Base-by-base conservation (phyloP, 2,329 filamentous ascomycete genomes). In the Ceratocystis albifundus region DNA sequence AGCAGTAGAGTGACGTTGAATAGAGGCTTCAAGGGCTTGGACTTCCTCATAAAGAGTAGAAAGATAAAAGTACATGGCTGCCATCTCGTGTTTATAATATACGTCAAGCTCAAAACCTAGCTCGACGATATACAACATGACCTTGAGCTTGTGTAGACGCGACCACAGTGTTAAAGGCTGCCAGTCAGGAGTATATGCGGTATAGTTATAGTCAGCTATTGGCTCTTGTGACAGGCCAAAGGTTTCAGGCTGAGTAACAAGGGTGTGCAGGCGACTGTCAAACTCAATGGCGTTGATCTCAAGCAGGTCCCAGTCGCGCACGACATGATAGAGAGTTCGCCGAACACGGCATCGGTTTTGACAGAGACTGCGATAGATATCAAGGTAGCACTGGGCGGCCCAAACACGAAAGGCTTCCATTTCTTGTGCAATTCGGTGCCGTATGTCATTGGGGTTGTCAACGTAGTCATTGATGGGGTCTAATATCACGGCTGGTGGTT, bases 51-150 rank as follows among this genome's bases (percentile, higher is more conserved):
- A 59, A 20, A 62, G 48, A 62, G 72, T 72, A 70, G 89, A 84
- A 69, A 96, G 77, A 74, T 96, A 91, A 85, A 88, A 94, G 75
- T 97, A 97, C 88, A 96, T 96, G 28, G 85, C 86, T 0, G 86
- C 83, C 8, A 94, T 80, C 74, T 99, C 94, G 74, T 96, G 88
- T 0, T 85, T 81, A 65, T 93, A 86, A 75, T 97, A 97, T 8
- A 96, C 84, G 55, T 93, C 87, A 12, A 96, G 85, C 75, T 99
- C 94, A 74, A 99, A 97, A 12, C 95, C 94, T 41, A 96, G 84
- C 72, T 96, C 89, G 17, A 96, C 81, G 59, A 95, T 87, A 79
- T 86, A 88, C 73, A 93, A 88, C 81, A 96, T 90, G 72, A 93
- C 84, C 36, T 83, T 84, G n/a, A 96, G 80, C 75, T 96, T 97